Conservation (phyloP, 2,329 filamentous ascomycete species). For the Paraphoma sp. region DNA sequence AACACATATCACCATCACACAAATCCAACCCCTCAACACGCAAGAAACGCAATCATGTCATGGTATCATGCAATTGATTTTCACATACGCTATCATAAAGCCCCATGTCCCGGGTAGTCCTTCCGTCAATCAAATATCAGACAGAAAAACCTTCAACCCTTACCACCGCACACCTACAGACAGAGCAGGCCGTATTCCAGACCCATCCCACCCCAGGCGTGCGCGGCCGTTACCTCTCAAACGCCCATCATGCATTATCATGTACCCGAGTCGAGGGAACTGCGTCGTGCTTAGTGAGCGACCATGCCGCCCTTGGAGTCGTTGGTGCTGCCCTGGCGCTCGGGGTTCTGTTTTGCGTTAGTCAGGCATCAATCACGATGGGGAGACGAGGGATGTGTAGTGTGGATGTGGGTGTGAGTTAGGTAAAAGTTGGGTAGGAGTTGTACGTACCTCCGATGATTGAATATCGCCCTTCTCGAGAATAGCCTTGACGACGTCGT, state of each 20-base stretch:
- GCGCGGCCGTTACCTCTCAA: slow-evolving; percentile 6
- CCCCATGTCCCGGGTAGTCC: not conserved
- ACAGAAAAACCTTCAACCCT: slow-evolving; percentile 8
- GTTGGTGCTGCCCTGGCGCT: slow-evolving; percentile 53
- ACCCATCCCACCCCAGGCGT: slow-evolving; percentile 18
- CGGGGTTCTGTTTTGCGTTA: slow-evolving; percentile 41
- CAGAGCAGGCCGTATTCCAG: slow-evolving; percentile 5
- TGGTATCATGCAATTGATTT: slow-evolving; percentile 11
- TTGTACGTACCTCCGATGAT: slow-evolving; percentile 32
- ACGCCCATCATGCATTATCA: slow-evolving; percentile 19
- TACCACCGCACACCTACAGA: not conserved
- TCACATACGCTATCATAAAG: slow-evolving; percentile 16
- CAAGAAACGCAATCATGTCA: too few species aligned
- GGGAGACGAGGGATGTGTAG: too few species aligned
- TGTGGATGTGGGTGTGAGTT: not conserved
- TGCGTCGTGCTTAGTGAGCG: slow-evolving; percentile 32
- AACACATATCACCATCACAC: too few species aligned
- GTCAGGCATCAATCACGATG: not conserved
- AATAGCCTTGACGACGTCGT: slow-evolving; percentile 83
- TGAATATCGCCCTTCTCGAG: slow-evolving; percentile 71
- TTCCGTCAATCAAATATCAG: not conserved
- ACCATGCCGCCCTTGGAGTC: slow-evolving; percentile 46
- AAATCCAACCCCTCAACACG: too few species aligned
- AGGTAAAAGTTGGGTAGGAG: too few species aligned
- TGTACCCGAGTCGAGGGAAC: slow-evolving; percentile 21